These are phyloP conservation scores for Tubosaeta sp. DNA, from an alignment of 768 basidiomycete species.

Conservation along the genomic window DNA sequence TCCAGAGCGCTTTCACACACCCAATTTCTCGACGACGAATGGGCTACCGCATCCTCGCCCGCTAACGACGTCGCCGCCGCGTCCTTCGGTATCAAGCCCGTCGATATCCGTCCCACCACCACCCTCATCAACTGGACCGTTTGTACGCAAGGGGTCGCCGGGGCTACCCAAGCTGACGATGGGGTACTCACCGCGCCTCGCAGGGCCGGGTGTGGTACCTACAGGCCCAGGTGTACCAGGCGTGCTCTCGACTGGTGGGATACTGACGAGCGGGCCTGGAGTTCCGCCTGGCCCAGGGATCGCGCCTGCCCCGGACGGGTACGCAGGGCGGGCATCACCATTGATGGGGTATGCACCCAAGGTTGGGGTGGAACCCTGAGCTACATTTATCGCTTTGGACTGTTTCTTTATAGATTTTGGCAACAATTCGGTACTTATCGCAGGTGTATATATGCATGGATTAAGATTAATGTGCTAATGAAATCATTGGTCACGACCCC, in stretches of 20 bases:
- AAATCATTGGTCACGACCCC: not conserved
- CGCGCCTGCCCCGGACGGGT: slow-evolving; percentile 15
- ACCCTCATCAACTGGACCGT: slow-evolving; percentile 16
- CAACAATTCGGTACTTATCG: too few relatives aligned
- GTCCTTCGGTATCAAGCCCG: slow-evolving; percentile 23
- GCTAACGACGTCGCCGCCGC: slow-evolving; percentile 37
- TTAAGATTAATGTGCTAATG: not conserved
- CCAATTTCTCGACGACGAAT: slow-evolving; percentile 25
- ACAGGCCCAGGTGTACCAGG: slow-evolving; percentile 26
- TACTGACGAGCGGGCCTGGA: slow-evolving; percentile 29
- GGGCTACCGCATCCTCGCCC: slow-evolving; percentile 20
- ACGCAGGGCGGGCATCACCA: slow-evolving; percentile 11
- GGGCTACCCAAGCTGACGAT: slow-evolving; percentile 28
- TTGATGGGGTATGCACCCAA: slow-evolving; percentile 21
- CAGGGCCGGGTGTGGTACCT: slow-evolving; percentile 29
- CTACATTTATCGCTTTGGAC: not conserved
- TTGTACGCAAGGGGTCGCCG: slow-evolving; percentile 26
- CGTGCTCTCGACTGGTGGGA: slow-evolving; percentile 24
- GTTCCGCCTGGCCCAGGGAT: slow-evolving; percentile 28
- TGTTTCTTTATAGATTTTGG: not conserved
- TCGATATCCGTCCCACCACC: slow-evolving; percentile 13
- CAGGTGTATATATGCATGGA: not conserved
- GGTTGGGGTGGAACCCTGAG: slow-evolving; percentile 15
- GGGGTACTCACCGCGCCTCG: slow-evolving; percentile 27
- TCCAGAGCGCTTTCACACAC: slow-evolving; percentile 27